phyloP scores from a whole-genome alignment of 2,329 filamentous ascomycete species.

The Trichoderma arundinaceum region DNA sequence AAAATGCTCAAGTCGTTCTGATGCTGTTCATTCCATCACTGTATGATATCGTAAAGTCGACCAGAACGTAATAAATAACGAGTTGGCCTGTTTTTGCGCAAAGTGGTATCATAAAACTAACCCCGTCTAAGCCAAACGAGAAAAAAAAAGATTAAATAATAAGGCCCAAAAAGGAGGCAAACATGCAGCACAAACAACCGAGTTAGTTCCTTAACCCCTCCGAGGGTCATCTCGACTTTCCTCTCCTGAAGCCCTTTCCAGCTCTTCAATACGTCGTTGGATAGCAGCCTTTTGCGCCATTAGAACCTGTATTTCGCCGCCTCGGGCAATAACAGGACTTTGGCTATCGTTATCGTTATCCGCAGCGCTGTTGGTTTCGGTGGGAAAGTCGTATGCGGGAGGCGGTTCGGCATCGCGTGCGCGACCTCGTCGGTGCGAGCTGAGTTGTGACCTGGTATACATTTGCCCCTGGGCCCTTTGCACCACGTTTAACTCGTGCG shows the following conservation, averaged over 20 bases:
- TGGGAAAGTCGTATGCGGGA: constrained; percentile 42
- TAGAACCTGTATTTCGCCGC: constrained; percentile 43
- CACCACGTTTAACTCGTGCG: constrained; percentile 38
- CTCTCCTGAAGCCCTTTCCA: constrained; percentile 36
- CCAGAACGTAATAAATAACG: neutral
- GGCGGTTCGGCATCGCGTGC: constrained; percentile 39
- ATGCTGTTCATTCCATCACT: neutral
- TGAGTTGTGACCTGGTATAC: constrained; percentile 21
- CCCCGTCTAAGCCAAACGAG: neutral
- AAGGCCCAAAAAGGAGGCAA: neutral
- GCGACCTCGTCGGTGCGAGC: constrained; percentile 10
- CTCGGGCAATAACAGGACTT: constrained; percentile 35
- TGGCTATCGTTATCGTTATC: constrained; percentile 38
- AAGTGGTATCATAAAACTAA: constrained; percentile 23
- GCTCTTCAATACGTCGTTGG: constrained; percentile 45
- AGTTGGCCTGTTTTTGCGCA: neutral
- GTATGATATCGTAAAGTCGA: neutral
- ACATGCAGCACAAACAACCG: too few relatives aligned
- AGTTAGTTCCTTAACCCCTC: neutral
- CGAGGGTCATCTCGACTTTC: constrained; percentile 3
- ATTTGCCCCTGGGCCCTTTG: constrained; percentile 34
- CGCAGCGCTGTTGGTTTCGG: constrained; percentile 36
- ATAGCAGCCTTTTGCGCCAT: constrained; percentile 46
- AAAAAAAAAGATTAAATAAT: neutral
- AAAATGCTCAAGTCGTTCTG: neutral